Conservation (phyloP, 345 rosid species). For the Eutrema yunnanense region DNA sequence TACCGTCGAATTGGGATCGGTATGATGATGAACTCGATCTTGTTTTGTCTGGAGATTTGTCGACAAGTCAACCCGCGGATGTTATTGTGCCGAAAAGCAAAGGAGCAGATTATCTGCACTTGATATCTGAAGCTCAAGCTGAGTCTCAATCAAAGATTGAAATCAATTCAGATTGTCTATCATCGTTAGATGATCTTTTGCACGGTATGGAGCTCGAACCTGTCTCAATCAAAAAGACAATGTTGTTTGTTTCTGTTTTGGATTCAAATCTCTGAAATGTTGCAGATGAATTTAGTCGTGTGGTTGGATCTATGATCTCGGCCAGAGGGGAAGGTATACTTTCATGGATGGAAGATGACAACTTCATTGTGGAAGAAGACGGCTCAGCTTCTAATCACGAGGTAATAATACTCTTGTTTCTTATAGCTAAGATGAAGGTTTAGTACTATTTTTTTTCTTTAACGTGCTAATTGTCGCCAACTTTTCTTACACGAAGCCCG, state of each 20-base stretch:
- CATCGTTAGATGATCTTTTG: constrained; percentile 48
- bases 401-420: constrained; percentile 33
- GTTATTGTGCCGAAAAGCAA: constrained; percentile 60
- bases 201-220: constrained; percentile 36
- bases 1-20: constrained; percentile 78
- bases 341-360: constrained; percentile 68
- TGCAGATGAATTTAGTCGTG: constrained; percentile 49
- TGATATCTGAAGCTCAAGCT: constrained; percentile 69
- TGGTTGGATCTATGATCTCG: constrained; percentile 56
- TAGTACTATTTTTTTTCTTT: background rate
- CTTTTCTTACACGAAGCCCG: constrained; percentile 35
- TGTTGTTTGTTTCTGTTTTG: background rate
- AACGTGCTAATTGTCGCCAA: background rate
- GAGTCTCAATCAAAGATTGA: constrained; percentile 39
- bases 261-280: background rate
- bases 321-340: constrained; percentile 63
- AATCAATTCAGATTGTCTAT: constrained; percentile 28
- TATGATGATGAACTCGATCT: constrained; percentile 47
- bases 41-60: constrained; percentile 12
- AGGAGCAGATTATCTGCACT: constrained; percentile 65
- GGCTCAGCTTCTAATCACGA: constrained; percentile 41
- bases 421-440: background rate
- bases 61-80: constrained; percentile 25
- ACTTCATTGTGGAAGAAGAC: constrained; percentile 56
- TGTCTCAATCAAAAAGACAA: background rate